phyloP scores from a whole-genome alignment of 139 green algal genomes.

The Coelastrella sp. region DNA sequence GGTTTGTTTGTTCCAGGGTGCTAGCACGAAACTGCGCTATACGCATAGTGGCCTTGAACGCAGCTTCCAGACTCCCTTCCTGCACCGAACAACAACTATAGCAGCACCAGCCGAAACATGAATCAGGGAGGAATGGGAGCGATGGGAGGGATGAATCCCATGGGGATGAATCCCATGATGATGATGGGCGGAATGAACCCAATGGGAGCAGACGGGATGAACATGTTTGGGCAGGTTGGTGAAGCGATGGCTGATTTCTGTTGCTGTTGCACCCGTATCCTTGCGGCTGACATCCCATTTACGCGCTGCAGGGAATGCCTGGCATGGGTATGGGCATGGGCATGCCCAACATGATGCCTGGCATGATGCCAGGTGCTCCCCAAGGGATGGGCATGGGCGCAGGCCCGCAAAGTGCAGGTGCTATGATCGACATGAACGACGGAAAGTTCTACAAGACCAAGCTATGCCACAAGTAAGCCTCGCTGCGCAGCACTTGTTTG shows the following conservation, averaged over 20 bases:
- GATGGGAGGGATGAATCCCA: constrained; percentile 38
- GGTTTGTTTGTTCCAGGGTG: too few relatives aligned
- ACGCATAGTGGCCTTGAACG: neutral
- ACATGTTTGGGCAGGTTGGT: constrained; percentile 17
- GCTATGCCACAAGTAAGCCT: constrained; percentile 28
- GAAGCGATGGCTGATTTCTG: neutral
- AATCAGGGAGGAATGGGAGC: constrained; percentile 25
- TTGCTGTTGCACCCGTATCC: neutral
- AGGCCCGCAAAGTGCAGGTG: neutral
- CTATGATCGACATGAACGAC: constrained; percentile 13
- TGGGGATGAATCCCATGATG: constrained; percentile 40
- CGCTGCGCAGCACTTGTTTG: neutral
- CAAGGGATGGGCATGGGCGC: constrained; percentile 2
- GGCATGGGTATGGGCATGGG: constrained; percentile 46
- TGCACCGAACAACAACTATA: neutral
- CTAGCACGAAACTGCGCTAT: too few relatives aligned
- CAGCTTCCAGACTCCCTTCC: neutral
- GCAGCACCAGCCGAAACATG: neutral
- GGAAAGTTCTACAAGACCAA: constrained; percentile 47
- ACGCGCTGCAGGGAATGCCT: constrained; percentile 25
- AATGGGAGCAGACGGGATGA: constrained; percentile 36
- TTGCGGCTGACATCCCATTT: neutral
- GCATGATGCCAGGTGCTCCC: constrained; percentile 7
- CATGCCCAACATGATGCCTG: constrained; percentile 2
- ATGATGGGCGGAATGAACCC: constrained; percentile 36